phyloP scores from a whole-genome alignment of 495 filamentous ascomycete genomes.

The Beverwykella pulmonaria region DNA sequence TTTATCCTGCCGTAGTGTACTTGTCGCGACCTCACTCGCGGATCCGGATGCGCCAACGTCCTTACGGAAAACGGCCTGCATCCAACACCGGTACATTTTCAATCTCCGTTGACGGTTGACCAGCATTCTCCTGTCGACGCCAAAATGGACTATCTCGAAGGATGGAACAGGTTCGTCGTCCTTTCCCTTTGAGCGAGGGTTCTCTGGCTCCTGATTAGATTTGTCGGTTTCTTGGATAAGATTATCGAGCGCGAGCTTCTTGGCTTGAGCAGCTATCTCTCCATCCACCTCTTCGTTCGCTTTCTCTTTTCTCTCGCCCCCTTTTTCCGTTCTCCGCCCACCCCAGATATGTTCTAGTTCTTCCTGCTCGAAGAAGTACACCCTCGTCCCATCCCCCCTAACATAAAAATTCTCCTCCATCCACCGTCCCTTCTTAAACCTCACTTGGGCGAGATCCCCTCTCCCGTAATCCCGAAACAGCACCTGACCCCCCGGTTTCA shows the following conservation, averaged over 20 bases:
- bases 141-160: conserved; percentile 77
- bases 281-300: conserved; percentile 10
- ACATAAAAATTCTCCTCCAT: conserved; percentile 97
- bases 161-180: conserved; percentile 19
- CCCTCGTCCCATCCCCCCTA: conserved; percentile 89
- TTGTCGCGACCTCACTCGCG: conserved; percentile 25
- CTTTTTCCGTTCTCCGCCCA: conserved; percentile 29
- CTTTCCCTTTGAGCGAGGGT: conserved; percentile 4
- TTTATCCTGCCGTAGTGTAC: conserved; percentile 31
- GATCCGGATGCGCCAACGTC: conserved; percentile 39
- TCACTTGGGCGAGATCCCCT: conserved; percentile 92
- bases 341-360: conserved; percentile 81
- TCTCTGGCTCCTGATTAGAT: not conserved
- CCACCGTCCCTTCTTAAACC: conserved; percentile 91
- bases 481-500: conserved; percentile 87
- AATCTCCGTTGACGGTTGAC: conserved; percentile 87
- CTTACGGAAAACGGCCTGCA: conserved; percentile 89
- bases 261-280: not conserved
- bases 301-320: conserved; percentile 21
- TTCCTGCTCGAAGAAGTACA: conserved; percentile 93
- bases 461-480: conserved; percentile 95
- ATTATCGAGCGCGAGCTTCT: conserved; percentile 17
- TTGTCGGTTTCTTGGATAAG: conserved; percentile 16
- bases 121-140: conserved; percentile 80
- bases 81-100: conserved; percentile 99